These are phyloP conservation scores for Suhomyces ambrosiae DNA, from an alignment of 1,139 yeast species.

Conservation along the genomic window DNA sequence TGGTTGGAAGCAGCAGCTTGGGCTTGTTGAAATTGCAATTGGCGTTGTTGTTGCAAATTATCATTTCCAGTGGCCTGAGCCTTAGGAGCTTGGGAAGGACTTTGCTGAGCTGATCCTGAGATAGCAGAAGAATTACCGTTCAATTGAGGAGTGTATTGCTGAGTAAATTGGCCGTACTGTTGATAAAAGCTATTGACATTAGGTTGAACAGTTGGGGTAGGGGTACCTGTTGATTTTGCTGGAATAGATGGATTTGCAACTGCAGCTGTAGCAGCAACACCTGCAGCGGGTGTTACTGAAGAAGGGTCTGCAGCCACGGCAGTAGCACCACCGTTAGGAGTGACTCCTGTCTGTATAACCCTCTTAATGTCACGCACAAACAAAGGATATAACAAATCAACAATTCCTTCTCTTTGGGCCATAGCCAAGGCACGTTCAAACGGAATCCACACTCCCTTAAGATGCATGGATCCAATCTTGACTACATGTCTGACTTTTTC, in stretches of 20 bases:
- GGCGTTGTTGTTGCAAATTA: conserved; percentile 17
- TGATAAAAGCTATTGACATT: conserved; percentile 26
- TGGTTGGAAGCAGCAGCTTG: conserved; percentile 15
- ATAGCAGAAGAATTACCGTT: conserved; percentile 18
- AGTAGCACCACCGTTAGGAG: conserved; percentile 29
- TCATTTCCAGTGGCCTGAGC: conserved; percentile 5
- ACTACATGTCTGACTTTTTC: conserved; percentile 91
- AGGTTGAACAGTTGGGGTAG: conserved; percentile 15
- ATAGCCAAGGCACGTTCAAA: conserved; percentile 89
- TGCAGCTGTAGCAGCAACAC: conserved; percentile 16
- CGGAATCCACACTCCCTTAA: conserved; percentile 98
- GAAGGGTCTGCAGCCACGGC: conserved; percentile 17
- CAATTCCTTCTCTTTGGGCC: conserved; percentile 89
- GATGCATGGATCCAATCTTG: conserved; percentile 94
- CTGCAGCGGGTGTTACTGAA: conserved; percentile 15
- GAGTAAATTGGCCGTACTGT: conserved; percentile 21
- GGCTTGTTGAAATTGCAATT: conserved; percentile 20
- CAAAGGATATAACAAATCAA: conserved; percentile 81
- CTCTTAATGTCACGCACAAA: conserved; percentile 84
- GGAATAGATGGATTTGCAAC: conserved; percentile 18
- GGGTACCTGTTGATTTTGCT: conserved; percentile 18
- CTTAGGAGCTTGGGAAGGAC: conserved; percentile 11
- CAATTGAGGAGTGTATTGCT: conserved; percentile 19
- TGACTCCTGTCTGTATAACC: conserved; percentile 58
- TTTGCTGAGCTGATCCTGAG: conserved; percentile 13